These are phyloP conservation scores for Melastoma candidum DNA, from an alignment of 441 rosid genomes.

Conservation along the genomic window DNA sequence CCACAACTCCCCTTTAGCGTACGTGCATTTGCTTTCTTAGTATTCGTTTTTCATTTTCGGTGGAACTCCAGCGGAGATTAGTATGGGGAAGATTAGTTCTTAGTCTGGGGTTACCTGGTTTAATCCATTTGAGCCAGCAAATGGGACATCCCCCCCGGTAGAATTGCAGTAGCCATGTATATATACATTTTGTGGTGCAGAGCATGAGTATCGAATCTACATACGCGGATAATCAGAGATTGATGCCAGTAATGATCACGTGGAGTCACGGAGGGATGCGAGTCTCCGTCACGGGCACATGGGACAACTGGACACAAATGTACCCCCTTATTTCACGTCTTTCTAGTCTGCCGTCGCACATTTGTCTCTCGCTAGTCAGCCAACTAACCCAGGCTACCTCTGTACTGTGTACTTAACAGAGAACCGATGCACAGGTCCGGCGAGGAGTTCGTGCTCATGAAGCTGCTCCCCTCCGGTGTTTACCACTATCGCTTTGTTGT, in stretches of 20 bases:
- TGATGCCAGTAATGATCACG: slow-evolving; percentile 30
- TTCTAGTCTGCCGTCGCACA: slow-evolving; percentile 5
- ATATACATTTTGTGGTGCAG: neutral
- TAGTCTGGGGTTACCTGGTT: too few species aligned
- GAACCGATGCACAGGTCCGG: slow-evolving; percentile 36
- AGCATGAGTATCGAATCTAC: slow-evolving; percentile 10
- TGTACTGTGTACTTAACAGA: slow-evolving; percentile 19
- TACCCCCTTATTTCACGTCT: slow-evolving; percentile 12
- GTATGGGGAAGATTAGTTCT: too few species aligned
- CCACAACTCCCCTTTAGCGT: slow-evolving; percentile 10
- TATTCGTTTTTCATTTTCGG: too few species aligned
- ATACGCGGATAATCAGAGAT: slow-evolving; percentile 17
- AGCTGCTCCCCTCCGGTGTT: slow-evolving; percentile 42
- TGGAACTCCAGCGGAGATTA: too few species aligned
- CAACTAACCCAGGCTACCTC: neutral
- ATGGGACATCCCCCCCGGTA: slow-evolving; percentile 8
- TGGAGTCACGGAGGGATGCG: slow-evolving; percentile 51
- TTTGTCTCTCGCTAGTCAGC: slow-evolving; percentile 1
- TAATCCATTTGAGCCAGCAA: too few species aligned
- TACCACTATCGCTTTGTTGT: slow-evolving; percentile 50
- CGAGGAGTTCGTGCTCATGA: slow-evolving; percentile 36
- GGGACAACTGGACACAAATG: slow-evolving; percentile 50
- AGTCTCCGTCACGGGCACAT: slow-evolving; percentile 51
- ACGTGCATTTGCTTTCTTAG: neutral
- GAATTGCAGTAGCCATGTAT: slow-evolving; percentile 6